A percentile compares a stretch with the other conserved stretches of the same genome.
These are phyloP conservation scores for Ulmus americana DNA, from an alignment of 331 rosid species.

Conservation along the genomic window DNA sequence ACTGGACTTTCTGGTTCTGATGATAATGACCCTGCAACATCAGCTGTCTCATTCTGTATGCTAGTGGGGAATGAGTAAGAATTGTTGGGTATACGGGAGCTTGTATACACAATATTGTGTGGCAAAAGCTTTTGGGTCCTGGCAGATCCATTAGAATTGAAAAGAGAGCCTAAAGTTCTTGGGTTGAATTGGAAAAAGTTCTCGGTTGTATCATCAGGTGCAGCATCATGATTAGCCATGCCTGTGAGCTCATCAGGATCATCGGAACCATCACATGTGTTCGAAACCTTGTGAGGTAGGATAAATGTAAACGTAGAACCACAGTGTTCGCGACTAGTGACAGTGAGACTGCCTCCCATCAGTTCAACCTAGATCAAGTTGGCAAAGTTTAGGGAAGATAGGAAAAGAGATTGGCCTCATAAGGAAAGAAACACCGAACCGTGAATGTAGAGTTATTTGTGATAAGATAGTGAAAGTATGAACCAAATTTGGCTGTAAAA, in stretches of 20 bases:
- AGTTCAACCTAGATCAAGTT: conserved; percentile 59
- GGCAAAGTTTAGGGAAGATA: not conserved
- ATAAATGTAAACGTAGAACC: conserved; percentile 91
- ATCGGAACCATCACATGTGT: conserved; percentile 45
- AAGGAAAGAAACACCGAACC: not conserved
- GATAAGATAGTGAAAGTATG: not conserved
- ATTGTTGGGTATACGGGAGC: conserved; percentile 42
- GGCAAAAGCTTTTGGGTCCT: conserved; percentile 48
- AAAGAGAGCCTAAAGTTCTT: conserved; percentile 70
- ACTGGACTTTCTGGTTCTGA: conserved; percentile 39
- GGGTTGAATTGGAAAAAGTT: conserved; percentile 90
- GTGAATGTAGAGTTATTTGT: not conserved
- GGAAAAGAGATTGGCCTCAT: not conserved
- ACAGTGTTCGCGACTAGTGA: conserved; percentile 60
- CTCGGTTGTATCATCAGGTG: conserved; percentile 49
- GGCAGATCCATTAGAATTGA: conserved; percentile 58
- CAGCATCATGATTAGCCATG: conserved; percentile 42
- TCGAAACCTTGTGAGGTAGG: conserved; percentile 77
- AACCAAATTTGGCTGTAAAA: not conserved
- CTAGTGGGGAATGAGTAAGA: conserved; percentile 33
- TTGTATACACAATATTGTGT: conserved; percentile 32
- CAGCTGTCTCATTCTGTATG: conserved; percentile 29
- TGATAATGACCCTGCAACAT: conserved; percentile 23
- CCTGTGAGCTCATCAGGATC: conserved; percentile 65
- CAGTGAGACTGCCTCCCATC: conserved; percentile 88